Conservation (phyloP, 176 grass and related monocot species). For the Aegilops longissima region DNA sequence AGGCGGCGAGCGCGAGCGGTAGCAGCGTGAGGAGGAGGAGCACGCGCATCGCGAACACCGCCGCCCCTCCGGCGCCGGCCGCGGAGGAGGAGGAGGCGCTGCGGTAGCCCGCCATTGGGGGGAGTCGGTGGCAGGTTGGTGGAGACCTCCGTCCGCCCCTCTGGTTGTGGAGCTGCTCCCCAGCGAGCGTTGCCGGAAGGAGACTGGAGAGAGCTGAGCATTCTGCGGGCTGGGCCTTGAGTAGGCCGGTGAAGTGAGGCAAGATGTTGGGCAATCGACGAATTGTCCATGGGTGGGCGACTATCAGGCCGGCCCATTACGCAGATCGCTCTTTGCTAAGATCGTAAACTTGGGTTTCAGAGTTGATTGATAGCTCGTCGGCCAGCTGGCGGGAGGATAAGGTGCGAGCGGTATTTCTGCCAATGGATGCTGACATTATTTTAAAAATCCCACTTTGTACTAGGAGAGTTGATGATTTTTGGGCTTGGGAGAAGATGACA, state of each 20-base stretch:
- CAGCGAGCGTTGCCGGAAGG: constrained; percentile 20
- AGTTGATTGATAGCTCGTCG: too few relatives aligned
- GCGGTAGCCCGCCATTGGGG: constrained; percentile 65
- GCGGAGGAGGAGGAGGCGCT: constrained; percentile 34
- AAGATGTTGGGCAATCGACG: too few relatives aligned
- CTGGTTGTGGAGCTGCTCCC: background rate
- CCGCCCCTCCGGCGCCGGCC: background rate
- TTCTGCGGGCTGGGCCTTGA: background rate
- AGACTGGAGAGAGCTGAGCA: background rate
- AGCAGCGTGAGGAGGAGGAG: constrained; percentile 88
- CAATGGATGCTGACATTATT: too few relatives aligned
- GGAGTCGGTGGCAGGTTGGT: background rate
- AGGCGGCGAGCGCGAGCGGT: constrained; percentile 82
- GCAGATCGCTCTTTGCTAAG: too few relatives aligned
- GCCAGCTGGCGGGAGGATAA: too few relatives aligned
- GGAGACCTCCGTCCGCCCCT: background rate
- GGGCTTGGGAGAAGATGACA: too few relatives aligned
- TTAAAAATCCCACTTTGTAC: too few relatives aligned
- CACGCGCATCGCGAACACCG: constrained; percentile 64
- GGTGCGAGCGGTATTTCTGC: too few relatives aligned
- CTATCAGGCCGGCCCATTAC: too few relatives aligned
- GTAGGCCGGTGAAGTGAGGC: background rate
- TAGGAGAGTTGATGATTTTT: too few relatives aligned
- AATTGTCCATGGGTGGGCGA: too few relatives aligned
- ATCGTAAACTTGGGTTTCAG: too few relatives aligned